Conservation (phyloP, 108 stramenopile species). For the Stephanodiscus triporus region DNA sequence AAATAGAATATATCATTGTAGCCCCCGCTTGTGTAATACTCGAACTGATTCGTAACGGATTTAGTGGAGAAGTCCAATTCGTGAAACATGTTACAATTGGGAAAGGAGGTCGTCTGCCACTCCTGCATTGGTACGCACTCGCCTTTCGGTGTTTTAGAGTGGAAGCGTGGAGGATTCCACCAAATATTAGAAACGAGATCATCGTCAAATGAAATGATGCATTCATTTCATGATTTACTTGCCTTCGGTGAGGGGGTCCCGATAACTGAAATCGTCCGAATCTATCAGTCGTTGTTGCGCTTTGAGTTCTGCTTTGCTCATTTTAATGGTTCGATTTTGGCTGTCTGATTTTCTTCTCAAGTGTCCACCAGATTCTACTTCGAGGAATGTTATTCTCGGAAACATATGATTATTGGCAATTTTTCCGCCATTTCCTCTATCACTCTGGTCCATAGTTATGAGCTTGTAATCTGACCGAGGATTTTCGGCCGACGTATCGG, state of each 20-base stretch:
- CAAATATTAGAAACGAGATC: neutral
- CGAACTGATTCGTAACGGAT: constrained; percentile 8
- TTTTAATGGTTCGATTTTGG: neutral
- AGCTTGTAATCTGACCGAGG: neutral
- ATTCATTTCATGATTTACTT: neutral
- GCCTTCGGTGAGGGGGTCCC: constrained; percentile 8
- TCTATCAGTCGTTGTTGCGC: constrained; percentile 8
- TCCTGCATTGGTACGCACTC: constrained; percentile 48
- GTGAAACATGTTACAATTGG: constrained; percentile 38
- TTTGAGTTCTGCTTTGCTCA: constrained; percentile 1
- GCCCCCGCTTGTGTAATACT: constrained; percentile 22
- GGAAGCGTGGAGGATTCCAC: neutral
- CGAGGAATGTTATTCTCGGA: neutral
- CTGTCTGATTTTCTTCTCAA: neutral
- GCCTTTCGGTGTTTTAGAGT: neutral
- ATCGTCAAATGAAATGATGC: neutral
- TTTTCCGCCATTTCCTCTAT: too few species aligned
- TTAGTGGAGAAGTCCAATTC: constrained; percentile 38
- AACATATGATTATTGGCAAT: too few species aligned
- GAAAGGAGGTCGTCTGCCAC: constrained; percentile 34
- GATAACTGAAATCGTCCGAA: constrained; percentile 5
- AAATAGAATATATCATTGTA: constrained; percentile 46
- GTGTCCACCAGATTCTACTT: neutral
- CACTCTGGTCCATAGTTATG: too few species aligned
- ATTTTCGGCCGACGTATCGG: neutral